Evolutionary conservation across 371 early-diverging fungal genomes (phyloP), one percentile per base, ranked within the genome.

Genomic region (Lichtheimia ramosa): DNA sequence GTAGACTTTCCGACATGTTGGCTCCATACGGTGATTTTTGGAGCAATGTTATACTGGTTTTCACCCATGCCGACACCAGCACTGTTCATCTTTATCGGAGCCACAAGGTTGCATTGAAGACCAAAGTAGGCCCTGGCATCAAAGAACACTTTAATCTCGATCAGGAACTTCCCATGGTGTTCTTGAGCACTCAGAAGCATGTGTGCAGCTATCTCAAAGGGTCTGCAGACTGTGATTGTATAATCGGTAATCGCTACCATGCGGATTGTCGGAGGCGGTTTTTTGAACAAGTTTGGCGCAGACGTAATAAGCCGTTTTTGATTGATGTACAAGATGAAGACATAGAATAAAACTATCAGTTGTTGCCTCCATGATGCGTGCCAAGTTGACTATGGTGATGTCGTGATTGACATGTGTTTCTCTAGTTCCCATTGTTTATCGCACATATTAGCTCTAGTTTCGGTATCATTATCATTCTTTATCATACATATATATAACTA

Each of bases 21-120:
- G 42, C 51, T 13, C 70, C 72, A 8, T 24, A 34, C 10, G 23
- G 54, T 15, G 39, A 21, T 13, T 69, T 74, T 41, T 79, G 79
- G 79, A 51, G 62, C 3, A 75, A 75, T 51, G 73, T 79, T 1
- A 58, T 79, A 3, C 51, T 79, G 15, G 72, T 79, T 0, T 79
- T 79, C 57, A 72, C 76, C 1, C 79, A 79, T 43, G 75, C 69
- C 0, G 79, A 79, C 42, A 42, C 56, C 10, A 64, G 61, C 43
- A 62, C 48, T 15, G 23, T 43, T 1, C 34, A 62, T 39, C 48
- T 66, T 7, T 68, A 69, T 27, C 69, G 69, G 15, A 54, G 58
- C 14, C 65, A 69, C 41, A 77, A 77, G 41, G 50, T 73, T 0
- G 55, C 63, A 20, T 43, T 77, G 12, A 70, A 67, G 23, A 67